Evolutionary conservation across 768 basidiomycete species (phyloP), one percentile per base, ranked within the genome.

Genomic region (Dentipellis sp.): DNA sequence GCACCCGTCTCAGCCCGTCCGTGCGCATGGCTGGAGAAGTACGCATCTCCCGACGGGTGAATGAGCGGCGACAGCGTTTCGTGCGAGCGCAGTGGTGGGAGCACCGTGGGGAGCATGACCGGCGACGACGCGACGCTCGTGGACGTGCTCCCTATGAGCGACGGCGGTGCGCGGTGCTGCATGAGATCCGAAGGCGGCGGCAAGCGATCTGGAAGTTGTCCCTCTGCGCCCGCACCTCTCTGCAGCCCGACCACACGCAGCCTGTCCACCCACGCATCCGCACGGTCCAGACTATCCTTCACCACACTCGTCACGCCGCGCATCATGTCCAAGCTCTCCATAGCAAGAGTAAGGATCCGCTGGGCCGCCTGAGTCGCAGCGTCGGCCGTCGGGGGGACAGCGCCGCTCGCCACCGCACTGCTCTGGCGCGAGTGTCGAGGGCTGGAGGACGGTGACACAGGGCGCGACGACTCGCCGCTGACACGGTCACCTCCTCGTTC

Each of bases 291-390:
- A 59, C 84, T 89, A 58, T 94, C 93, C 64, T 84, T 86, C 58
- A 94, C 87, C 21, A 94, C 90, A 4, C 81, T 78, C n/a, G 90
- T 90, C 29, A 94, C 90, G 29, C 88, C 83, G 29, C 85, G 76
- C 77, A 95, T 83, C 91, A 94, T 94, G 65, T 95, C 92, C 68
- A 95, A 65, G 65, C 91, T 93, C 73, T 95, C 94, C 12, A 87
- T 88, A 11, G 93, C 91, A 9, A 95, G 80, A 8, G 84, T 82
- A 61, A 95, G 67, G 17, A 95, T 84, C 52, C 87, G 74, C 67
- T 90, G 86, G 10, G 93, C 89, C 29, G 91, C 87, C 14, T 82
- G 76, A 21, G 81, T 76, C 2, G 88, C 89, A 6, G 82, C 73
- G 37, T 80, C 75, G 0, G 79, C 76, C 0, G 74, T 75, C 5